Percentiles rank a stretch among this genome's conserved stretches.
Evolutionary conservation across 2,329 filamentous ascomycete species (phyloP).

Genomic region (Fusarium dlaminii): DNA sequence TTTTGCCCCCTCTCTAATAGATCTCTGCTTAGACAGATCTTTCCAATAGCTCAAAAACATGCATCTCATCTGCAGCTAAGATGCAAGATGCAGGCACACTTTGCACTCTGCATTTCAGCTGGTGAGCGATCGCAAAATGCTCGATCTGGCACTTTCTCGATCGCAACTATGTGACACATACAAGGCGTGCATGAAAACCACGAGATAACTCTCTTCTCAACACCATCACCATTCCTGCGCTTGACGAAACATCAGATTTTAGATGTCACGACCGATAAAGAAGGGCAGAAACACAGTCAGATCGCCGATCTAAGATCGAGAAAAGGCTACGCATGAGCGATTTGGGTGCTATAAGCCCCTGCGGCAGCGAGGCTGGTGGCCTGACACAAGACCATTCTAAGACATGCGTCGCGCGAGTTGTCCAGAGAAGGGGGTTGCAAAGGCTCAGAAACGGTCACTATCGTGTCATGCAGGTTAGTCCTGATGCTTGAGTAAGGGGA

Average conservation of each 20-base stretch:
- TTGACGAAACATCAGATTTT: not conserved
- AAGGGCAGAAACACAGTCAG: not conserved
- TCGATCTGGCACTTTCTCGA: not conserved
- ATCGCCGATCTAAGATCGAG: slow-evolving; percentile 17
- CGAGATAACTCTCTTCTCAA: not conserved
- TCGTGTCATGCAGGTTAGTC: not conserved
- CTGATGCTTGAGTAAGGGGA: slow-evolving; percentile 20
- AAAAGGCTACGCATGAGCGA: slow-evolving; percentile 9
- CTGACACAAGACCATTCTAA: slow-evolving; percentile 16
- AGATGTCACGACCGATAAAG: slow-evolving; percentile 17
- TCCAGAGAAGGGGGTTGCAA: slow-evolving; percentile 15
- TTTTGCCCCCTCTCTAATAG: not conserved
- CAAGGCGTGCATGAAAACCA: slow-evolving; percentile 1
- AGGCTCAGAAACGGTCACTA: not conserved
- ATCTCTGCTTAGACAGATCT: not conserved
- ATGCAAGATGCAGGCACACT: slow-evolving; percentile 14
- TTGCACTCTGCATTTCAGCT: slow-evolving; percentile 3
- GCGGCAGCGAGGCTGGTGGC: not conserved
- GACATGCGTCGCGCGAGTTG: slow-evolving; percentile 20
- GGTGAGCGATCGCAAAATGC: not conserved
- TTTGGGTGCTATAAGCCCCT: slow-evolving; percentile 9
- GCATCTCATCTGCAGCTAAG: slow-evolving; percentile 4
- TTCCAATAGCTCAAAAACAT: slow-evolving; percentile 1
- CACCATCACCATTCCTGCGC: slow-evolving; percentile 26
- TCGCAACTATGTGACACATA: slow-evolving; percentile 12